Evolutionary conservation across 352 stramenopile species (phyloP), one percentile per base, ranked within the genome.

Genomic region (Phytopythium vexans): DNA sequence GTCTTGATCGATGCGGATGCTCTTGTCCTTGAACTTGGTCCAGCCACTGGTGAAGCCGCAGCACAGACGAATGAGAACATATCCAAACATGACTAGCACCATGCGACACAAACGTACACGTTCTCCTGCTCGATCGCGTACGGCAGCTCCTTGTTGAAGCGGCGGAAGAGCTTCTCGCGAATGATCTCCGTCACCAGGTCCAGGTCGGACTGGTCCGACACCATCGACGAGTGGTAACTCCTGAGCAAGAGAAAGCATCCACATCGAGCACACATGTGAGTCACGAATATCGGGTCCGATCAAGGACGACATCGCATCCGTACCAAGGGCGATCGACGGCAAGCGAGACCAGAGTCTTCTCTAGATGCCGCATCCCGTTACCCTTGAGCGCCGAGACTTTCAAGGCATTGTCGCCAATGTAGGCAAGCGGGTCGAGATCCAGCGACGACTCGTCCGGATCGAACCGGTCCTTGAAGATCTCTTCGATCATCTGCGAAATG

Each of bases 101-200:
- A 21, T 41, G 38, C 34, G 33, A 49, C 39, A 38, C 10, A 44
- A 27, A 54, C 68, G 53, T 72, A 77, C 68, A 84, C 62, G 52
- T 90, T 93, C 60, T 93, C 81, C 57, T 93, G 82, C 44, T 89
- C 68, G 38, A 93, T 80, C n/a, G 54, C 58, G 63, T 95, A 95
- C 43, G 85, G 85, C 31, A 95, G 70, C 52, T 95, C 85, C 62
- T 92, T 82, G 64, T 95, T 92, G 52, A 90, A 93, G 49, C 85
- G 82, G n/a, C 79, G 62, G 56, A 87, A 95, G 45, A 95, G 74
- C 65, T 95, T 92, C 48, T 92, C 85, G 27, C 85, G 82, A 51
- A 95, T 95, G 65, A 95, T 95, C 56, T 95, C 85, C 8, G 67
- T 87, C 52, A 95, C 85, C 34, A 95, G 62, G 16, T 92, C 82